Percentiles rank a stretch among this genome's conserved stretches.
phyloP scores from a whole-genome alignment of 2,329 filamentous ascomycete species.

The Venturia carpophila region DNA sequence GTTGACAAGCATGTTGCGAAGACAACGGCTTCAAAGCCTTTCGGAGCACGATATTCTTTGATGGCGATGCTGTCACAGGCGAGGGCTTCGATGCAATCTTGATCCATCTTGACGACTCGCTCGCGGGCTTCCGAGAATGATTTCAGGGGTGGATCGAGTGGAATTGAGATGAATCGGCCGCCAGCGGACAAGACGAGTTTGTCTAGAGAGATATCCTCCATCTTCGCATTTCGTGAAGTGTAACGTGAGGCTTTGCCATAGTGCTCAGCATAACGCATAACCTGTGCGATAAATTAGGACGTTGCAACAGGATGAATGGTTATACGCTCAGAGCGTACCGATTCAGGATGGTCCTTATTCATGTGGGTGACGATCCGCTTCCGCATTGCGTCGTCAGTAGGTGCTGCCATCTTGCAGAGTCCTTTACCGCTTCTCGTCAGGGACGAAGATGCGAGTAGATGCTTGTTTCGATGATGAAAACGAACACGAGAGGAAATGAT shows the following conservation, averaged over 20 bases:
- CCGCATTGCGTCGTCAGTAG: slow-evolving; percentile 42
- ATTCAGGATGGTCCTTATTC: slow-evolving; percentile 72
- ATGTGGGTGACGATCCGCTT: slow-evolving; percentile 70
- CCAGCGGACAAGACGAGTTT: slow-evolving; percentile 54
- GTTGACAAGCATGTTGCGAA: slow-evolving; percentile 40
- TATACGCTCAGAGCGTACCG: slow-evolving; percentile 35
- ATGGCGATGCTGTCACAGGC: slow-evolving; percentile 51
- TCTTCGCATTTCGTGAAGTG: slow-evolving; percentile 49
- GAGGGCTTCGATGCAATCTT: slow-evolving; percentile 51
- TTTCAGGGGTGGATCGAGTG: slow-evolving; percentile 63
- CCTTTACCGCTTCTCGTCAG: not conserved
- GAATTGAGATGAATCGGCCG: slow-evolving; percentile 45
- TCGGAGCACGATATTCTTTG: slow-evolving; percentile 45
- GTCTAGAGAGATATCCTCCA: slow-evolving; percentile 58
- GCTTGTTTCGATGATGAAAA: not conserved
- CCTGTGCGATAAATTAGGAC: slow-evolving; percentile 27
- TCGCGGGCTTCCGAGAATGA: slow-evolving; percentile 59
- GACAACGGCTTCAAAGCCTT: slow-evolving; percentile 44
- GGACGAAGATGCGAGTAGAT: not conserved
- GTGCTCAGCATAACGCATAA: slow-evolving; percentile 70
- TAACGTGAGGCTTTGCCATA: slow-evolving; percentile 52
- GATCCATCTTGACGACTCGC: slow-evolving; percentile 66
- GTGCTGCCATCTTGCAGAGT: not conserved
- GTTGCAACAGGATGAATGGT: slow-evolving; percentile 12
- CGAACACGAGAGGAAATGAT: not conserved